Evolutionary conservation across 2,329 filamentous ascomycete genomes (phyloP).

Genomic region (Ascochyta pisi): DNA sequence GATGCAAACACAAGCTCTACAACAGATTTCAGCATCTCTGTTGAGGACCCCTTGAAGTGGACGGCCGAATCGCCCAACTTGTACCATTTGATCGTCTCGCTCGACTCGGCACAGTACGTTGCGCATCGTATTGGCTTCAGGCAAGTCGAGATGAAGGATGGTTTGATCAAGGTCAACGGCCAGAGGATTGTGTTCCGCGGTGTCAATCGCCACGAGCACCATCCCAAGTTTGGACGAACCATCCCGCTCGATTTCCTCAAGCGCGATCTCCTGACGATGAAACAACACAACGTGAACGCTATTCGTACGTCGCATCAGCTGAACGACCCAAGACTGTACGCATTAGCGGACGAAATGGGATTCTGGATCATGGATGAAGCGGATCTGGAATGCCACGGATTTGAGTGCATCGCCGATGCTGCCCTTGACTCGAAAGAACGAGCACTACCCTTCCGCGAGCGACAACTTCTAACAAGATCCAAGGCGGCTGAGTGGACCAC

Average conservation of each 20-base stretch:
- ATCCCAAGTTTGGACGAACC: conserved; percentile 67
- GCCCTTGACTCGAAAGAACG: conserved; percentile 32
- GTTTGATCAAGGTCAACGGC: conserved; percentile 69
- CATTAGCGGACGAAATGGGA: conserved; percentile 70
- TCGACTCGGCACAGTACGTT: conserved; percentile 52
- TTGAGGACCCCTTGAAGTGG: conserved; percentile 68
- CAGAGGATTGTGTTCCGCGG: conserved; percentile 67
- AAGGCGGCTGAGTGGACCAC: conserved; percentile 65
- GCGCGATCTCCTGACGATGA: conserved; percentile 71
- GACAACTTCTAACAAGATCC: conserved; percentile 63
- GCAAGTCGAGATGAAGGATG: conserved; percentile 66
- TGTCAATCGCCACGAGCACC: conserved; percentile 74
- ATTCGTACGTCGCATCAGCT: conserved; percentile 73
- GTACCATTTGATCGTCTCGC: conserved; percentile 61
- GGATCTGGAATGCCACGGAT: conserved; percentile 58
- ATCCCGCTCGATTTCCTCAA: conserved; percentile 69
- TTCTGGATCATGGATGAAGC: conserved; percentile 69
- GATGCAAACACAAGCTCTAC: conserved; percentile 21
- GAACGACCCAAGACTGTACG: conserved; percentile 66
- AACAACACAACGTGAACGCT: conserved; percentile 73
- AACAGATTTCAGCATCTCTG: conserved; percentile 48
- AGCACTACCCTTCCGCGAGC: conserved; percentile 64
- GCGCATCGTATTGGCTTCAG: conserved; percentile 68
- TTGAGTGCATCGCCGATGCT: conserved; percentile 48
- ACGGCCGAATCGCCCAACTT: conserved; percentile 71